Evolutionary conservation across 441 rosid species (phyloP).

Genomic region (Flueggea neowawraea): DNA sequence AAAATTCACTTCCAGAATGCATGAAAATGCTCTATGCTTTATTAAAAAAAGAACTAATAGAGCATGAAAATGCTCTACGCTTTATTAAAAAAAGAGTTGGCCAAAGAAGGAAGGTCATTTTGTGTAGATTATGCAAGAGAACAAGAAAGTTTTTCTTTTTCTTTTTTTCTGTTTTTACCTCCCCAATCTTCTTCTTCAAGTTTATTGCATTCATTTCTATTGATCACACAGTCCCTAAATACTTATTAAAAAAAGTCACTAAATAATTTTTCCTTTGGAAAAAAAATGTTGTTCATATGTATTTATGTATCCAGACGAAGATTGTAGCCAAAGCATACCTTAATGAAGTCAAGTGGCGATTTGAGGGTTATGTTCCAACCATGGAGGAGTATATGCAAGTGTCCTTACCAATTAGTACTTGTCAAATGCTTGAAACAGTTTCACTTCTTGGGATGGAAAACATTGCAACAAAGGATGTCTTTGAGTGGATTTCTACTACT

Average conservation of each 20-base stretch:
- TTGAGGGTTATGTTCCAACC: conserved; percentile 13
- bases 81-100: background rate
- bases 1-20: conserved; percentile 17
- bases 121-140: conserved; percentile 7
- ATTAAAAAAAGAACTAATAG: no score
- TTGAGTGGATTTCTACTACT: conserved; percentile 27
- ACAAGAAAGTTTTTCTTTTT: background rate
- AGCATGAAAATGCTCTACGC: conserved; percentile 20
- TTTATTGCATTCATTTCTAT: no score
- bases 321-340: conserved; percentile 15
- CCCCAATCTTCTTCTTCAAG: no score
- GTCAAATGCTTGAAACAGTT: conserved; percentile 9
- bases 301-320: conserved; percentile 16
- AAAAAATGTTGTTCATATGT: no score
- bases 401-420: conserved; percentile 5
- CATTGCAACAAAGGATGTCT: conserved; percentile 14
- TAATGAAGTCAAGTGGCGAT: conserved; percentile 22
- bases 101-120: conserved; percentile 6
- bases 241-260: no score
- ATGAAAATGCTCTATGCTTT: conserved; percentile 19
- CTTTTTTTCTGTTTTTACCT: no score
- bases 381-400: conserved; percentile 26
- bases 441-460: conserved; percentile 31
- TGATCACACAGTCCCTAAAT: no score
- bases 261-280: no score